phyloP scores from a whole-genome alignment of 768 basidiomycete genomes.

The Russula emetica region DNA sequence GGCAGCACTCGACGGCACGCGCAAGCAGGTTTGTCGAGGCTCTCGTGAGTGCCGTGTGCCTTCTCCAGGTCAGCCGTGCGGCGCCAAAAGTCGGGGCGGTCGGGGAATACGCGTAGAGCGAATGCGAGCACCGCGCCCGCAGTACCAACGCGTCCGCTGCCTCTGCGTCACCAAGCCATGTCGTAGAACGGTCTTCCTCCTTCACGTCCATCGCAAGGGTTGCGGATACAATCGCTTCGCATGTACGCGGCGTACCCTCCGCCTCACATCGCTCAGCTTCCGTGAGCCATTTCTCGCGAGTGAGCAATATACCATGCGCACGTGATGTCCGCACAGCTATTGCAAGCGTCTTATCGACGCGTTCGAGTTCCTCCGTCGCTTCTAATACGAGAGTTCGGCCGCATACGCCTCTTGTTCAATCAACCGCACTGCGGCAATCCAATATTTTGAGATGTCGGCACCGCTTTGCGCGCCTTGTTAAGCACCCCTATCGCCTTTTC shows the following conservation, averaged over 20 bases:
- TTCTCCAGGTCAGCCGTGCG: slow-evolving; percentile 93
- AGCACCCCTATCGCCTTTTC: slow-evolving; percentile 88
- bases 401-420: slow-evolving; percentile 76
- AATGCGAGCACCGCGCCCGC: slow-evolving; percentile 88
- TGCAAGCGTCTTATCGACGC: slow-evolving; percentile 87
- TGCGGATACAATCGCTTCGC: slow-evolving; percentile 93
- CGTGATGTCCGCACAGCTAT: slow-evolving; percentile 73
- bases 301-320: slow-evolving; percentile 77
- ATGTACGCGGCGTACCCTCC: slow-evolving; percentile 81
- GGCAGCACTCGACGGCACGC: slow-evolving; percentile 85
- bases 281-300: slow-evolving; percentile 91
- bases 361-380: slow-evolving; percentile 61
- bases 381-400: slow-evolving; percentile 45
- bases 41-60: slow-evolving; percentile 78
- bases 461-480: slow-evolving; percentile 90
- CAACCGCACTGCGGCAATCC: slow-evolving; percentile 93
- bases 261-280: slow-evolving; percentile 90
- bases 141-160: slow-evolving; percentile 71
- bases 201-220: slow-evolving; percentile 91
- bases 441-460: slow-evolving; percentile 98
- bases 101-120: slow-evolving; percentile 87
- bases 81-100: slow-evolving; percentile 80
- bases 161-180: slow-evolving; percentile 92
- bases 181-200: slow-evolving; percentile 86
- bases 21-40: slow-evolving; percentile 76